Base-by-base conservation (phyloP, 225 moss, liverwort and hornwort genomes). In the Sphagnum contortum region DNA sequence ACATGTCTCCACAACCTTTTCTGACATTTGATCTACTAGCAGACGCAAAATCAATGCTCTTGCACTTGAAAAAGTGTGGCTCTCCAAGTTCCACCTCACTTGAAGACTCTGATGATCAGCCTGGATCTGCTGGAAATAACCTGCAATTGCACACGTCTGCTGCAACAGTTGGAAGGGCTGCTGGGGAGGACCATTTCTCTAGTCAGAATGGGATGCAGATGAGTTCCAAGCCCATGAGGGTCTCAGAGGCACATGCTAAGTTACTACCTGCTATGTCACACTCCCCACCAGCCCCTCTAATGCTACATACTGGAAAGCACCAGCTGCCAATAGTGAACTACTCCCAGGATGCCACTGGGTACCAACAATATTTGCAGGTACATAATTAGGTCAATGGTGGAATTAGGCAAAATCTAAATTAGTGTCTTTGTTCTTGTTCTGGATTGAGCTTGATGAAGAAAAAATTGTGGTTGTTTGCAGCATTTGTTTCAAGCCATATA, bases 71-170 rank as follows among this genome's bases (percentile, higher is more conserved):
- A 72, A 87, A 72, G 52, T 88, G 82, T 70, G 94, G 82, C 56
- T 94, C 94, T 65, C 90, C 94, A 47, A 87, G 88, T 73, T 90
- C 88, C 55, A 76, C 83, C 64, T 90, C 94, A 12, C 66, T 94
- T 62, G 94, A 90, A 51, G 94, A 88, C 71, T 90, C 94, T 59
- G 94, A 94, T 72, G 94, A 90, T 60, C 90, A 90, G 75, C 79
- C 88, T 64, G 83, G 84, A 11, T 90, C 90, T 63, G 93, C 76
- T 50, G 93, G 88, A 44, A 94, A 88, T 71, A 88, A 87, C 68
- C 65, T 94, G 61, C 90, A 88, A 65, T 73, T 94, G 47, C 81
- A 82, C 49, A 70, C 88, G 56, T 69, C 90, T 62, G 69, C 77
- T 49, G 77, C 82, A 66, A 86, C 86, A 66, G 90, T 82, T 13